Conservation (phyloP, 768 basidiomycete genomes). For the Boletus vinaceobasis region DNA sequence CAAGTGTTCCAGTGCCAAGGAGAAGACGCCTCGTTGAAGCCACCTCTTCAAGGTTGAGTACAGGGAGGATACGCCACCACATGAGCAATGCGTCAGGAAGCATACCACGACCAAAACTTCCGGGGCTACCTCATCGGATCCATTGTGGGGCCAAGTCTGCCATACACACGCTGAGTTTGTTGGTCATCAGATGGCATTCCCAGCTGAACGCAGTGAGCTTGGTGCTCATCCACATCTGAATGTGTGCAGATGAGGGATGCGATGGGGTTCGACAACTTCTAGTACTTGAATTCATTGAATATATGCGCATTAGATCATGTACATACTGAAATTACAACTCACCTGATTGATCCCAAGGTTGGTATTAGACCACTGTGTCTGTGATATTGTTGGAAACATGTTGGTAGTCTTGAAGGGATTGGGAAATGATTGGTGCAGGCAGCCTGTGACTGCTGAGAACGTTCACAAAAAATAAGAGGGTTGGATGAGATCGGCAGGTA, state of each 20-base stretch:
- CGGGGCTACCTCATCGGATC: constrained; percentile 68
- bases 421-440: too few species aligned
- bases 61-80: constrained; percentile 94
- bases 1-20: constrained; percentile 93
- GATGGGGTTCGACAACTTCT: too few species aligned
- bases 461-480: too few species aligned
- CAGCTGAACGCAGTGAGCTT: constrained; percentile 81
- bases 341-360: too few species aligned
- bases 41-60: constrained; percentile 84
- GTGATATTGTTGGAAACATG: too few species aligned
- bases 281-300: too few species aligned
- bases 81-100: not conserved
- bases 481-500: too few species aligned
- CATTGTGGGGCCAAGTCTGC: constrained; percentile 96
- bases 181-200: constrained; percentile 83
- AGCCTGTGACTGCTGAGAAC: too few species aligned
- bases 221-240: constrained; percentile 63
- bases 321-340: too few species aligned
- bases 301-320: too few species aligned
- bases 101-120: not conserved
- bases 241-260: not conserved
- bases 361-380: too few species aligned
- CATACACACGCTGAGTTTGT: constrained; percentile 81
- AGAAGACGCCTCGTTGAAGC: constrained; percentile 76
- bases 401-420: too few species aligned